Percentiles rank a stretch among this genome's conserved stretches.
Evolutionary conservation across 805 yeast genomes (phyloP).

Genomic region (Sugiyamaella mastotermitis): DNA sequence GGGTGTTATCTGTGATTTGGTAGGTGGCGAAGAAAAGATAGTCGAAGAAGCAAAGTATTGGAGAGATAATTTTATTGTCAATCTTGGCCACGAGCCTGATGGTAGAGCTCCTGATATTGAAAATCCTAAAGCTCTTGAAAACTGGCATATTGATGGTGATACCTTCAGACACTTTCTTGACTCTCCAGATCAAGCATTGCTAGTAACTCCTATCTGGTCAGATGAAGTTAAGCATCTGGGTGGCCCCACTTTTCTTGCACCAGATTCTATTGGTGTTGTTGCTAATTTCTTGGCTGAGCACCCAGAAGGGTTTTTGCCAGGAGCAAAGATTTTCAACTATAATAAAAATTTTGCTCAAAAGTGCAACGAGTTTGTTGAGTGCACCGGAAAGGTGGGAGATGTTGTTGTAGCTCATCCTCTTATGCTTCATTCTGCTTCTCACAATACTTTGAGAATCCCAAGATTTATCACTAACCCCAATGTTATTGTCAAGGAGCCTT

Average conservation of each 20-base stretch:
- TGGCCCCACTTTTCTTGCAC: slow-evolving; percentile 8
- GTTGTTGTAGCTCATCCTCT: slow-evolving; percentile 9
- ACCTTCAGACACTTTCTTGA: slow-evolving; percentile 6
- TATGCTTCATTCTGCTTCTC: slow-evolving; percentile 12
- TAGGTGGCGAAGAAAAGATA: slow-evolving; percentile 9
- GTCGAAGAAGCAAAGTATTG: slow-evolving; percentile 6
- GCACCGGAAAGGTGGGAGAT: slow-evolving; percentile 10
- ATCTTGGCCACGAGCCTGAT: slow-evolving; percentile 6
- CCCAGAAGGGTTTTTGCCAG: slow-evolving; percentile 8
- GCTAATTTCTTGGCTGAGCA: slow-evolving; percentile 4
- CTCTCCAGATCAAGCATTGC: slow-evolving; percentile 8
- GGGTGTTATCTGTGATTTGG: slow-evolving; percentile 7
- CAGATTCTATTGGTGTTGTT: slow-evolving; percentile 6
- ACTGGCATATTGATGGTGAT: slow-evolving; percentile 10
- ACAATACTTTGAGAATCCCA: slow-evolving; percentile 9
- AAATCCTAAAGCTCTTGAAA: slow-evolving; percentile 2
- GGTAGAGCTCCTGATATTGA: slow-evolving; percentile 4
- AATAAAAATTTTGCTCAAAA: not conserved
- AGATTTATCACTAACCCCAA: slow-evolving; percentile 11
- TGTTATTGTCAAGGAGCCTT: slow-evolving; percentile 9
- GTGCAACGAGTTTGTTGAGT: slow-evolving; percentile 9
- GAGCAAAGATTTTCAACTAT: not conserved
- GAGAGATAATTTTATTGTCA: slow-evolving; percentile 11
- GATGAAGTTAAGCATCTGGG: slow-evolving; percentile 6
- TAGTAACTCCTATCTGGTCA: slow-evolving; percentile 9